These are phyloP conservation scores for carrot (Daucus carota) DNA, from an alignment of 129 eudicot species.

Conservation along the genomic window DH1_v3.0 NC_030386.2:3068501-3069000, in stretches of 20 bases:
- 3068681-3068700: conserved; percentile 11
- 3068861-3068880: background rate
- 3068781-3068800: background rate
- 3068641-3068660: conserved; percentile 1
- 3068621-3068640: conserved; percentile 5
- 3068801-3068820: no score
- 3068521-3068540: background rate
- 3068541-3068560: background rate
- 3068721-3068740: background rate
- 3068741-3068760: background rate
- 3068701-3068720: conserved; percentile 15
- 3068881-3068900: background rate
- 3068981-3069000: background rate
- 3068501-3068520: background rate
- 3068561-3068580: background rate
- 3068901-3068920: background rate
- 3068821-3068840: no score
- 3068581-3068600: background rate
- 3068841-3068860: no score
- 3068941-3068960: conserved; percentile 3
- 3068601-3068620: background rate
- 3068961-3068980: background rate
- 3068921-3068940: background rate
- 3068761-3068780: background rate
- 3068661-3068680: conserved; percentile 7